phyloP scores from a whole-genome alignment of 2,329 filamentous ascomycete genomes.

The Fusarium subglutinans region DNA sequence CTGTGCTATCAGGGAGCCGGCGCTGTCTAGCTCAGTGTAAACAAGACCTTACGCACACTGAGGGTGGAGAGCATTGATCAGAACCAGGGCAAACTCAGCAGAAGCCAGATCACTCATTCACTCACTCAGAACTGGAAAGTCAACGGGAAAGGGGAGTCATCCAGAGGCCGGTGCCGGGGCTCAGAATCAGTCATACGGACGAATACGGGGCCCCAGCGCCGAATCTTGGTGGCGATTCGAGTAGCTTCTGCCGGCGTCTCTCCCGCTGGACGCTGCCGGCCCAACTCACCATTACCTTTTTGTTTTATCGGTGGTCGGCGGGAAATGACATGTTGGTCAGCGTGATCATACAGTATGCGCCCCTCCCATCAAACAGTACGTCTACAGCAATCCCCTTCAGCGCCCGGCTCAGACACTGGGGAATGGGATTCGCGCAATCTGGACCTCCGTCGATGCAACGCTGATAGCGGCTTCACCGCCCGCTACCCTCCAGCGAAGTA shows the following conservation, averaged over 20 bases:
- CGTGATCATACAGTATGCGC: conserved; percentile 40
- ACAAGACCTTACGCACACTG: conserved; percentile 24
- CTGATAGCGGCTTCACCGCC: conserved; percentile 41
- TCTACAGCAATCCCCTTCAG: not conserved
- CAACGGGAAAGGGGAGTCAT: conserved; percentile 28
- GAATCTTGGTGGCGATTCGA: conserved; percentile 36
- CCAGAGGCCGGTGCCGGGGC: conserved; percentile 34
- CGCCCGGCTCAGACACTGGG: conserved; percentile 25
- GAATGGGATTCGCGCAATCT: conserved; percentile 32
- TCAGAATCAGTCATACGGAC: conserved; percentile 24
- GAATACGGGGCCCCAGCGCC: conserved; percentile 33
- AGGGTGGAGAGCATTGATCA: conserved; percentile 15
- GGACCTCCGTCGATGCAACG: conserved; percentile 28
- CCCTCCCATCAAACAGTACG: conserved; percentile 10
- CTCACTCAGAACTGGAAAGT: not conserved
- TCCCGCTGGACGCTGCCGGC: conserved; percentile 12
- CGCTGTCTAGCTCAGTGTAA: conserved; percentile 18
- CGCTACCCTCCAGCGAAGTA: conserved; percentile 34
- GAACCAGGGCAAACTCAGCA: not conserved
- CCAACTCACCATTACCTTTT: not conserved
- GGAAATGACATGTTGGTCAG: conserved; percentile 42
- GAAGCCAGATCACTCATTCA: conserved; percentile 7
- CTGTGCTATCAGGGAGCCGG: conserved; percentile 21
- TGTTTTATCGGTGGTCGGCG: conserved; percentile 22
- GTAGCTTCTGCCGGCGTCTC: conserved; percentile 33